Evolutionary conservation across 1,284 basidiomycete species (phyloP), one percentile per base, ranked within the genome.

Genomic region (Cutaneotrichosporon sp.): DNA sequence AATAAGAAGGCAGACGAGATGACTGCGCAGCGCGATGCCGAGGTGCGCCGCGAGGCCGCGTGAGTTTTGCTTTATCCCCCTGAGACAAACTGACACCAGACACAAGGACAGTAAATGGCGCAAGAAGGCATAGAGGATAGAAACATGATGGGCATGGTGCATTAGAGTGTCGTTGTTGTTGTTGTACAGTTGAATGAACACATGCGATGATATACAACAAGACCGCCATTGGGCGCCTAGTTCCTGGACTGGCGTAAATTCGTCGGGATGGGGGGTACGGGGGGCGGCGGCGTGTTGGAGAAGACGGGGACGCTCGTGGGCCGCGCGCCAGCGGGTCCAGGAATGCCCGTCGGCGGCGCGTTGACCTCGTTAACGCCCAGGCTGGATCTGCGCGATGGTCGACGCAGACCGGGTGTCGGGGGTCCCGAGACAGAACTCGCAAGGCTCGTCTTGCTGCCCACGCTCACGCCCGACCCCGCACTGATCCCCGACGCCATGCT

Each of bases 1-100:
- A 93, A 93, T 68, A 76, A 77, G 52, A 75, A 76, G 53, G 90
- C 90, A 4, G 79, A 78, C 59, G 80, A 83, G 56, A 73, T 72
- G 69, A 35, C 49, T 1, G 53, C 46, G 58, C 85, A 86, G 78
- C 84, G 88, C 65, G 76, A 76, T 61, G 76, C 80, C 66, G 87
- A 88, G 76, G 51, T 70, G 12, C 53, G 62, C 42, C 58, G 62
- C 9, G 68, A 71, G 44, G 64, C 60, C 2, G 75, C 77, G 62
- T 72, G 47, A 65, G 70, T 68, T 9, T 1, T n/a, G n/a, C n/a
- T n/a, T n/a, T n/a, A n/a, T n/a, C n/a, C 0, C 13, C 3, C 7
- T 30, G 26, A 17, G n/a, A 8, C 17, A 7, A 48, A 30, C 47
- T 55, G 47, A 53, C 54, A 10, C 21, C 45, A 71, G 69, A n/a